Percentiles rank a stretch among this genome's conserved stretches.
These are phyloP conservation scores for Curvularia sp. DNA, from an alignment of 2,329 filamentous ascomycete species.

Conservation along the genomic window DNA sequence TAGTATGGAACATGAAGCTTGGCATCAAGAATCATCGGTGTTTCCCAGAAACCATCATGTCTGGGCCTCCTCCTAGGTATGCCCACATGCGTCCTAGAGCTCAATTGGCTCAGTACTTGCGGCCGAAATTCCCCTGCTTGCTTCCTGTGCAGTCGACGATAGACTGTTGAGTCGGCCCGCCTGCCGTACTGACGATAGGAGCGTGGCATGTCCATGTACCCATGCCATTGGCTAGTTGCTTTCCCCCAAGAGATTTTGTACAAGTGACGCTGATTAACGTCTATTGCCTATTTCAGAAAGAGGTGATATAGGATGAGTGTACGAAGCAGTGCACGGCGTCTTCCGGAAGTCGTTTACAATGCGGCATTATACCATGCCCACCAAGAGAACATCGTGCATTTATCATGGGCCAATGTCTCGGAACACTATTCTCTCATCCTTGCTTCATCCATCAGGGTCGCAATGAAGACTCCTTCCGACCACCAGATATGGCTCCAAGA, in stretches of 20 bases:
- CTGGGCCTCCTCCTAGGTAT: background rate
- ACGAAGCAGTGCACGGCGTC: background rate
- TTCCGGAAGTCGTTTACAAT: background rate
- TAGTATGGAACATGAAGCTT: background rate
- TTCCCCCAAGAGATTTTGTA: background rate
- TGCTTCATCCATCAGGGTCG: background rate
- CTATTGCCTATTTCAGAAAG: background rate
- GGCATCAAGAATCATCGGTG: background rate
- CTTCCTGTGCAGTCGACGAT: background rate
- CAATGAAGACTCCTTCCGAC: background rate
- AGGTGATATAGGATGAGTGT: conserved; percentile 2
- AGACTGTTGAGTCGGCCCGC: background rate
- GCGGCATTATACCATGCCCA: background rate
- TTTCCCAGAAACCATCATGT: background rate
- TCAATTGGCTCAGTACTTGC: background rate
- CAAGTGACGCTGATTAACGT: background rate
- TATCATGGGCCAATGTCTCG: background rate
- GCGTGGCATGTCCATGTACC: background rate
- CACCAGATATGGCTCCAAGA: background rate
- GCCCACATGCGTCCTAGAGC: background rate
- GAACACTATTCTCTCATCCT: background rate
- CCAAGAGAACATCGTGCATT: background rate
- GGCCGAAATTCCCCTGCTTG: background rate
- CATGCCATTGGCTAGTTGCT: background rate
- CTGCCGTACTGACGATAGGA: background rate